Conservation (phyloP, 257 asterid species). For the Ajuga chamaepitys region DNA sequence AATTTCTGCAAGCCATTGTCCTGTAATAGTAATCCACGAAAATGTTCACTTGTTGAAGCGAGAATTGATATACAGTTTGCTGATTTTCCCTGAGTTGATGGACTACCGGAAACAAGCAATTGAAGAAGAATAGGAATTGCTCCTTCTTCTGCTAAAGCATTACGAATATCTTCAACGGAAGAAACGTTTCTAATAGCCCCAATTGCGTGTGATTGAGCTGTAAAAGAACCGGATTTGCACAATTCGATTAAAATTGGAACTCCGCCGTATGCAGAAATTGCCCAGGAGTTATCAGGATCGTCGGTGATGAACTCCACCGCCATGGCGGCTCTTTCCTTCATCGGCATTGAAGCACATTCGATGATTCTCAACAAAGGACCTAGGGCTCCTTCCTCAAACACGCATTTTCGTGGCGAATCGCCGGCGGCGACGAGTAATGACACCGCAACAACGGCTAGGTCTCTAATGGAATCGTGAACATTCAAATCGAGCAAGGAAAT, state of each 20-base stretch:
- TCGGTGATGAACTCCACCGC: slow-evolving; percentile 71
- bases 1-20: slow-evolving; percentile 63
- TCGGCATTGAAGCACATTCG: slow-evolving; percentile 50
- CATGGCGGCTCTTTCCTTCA: slow-evolving; percentile 76
- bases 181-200: slow-evolving; percentile 72
- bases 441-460: slow-evolving; percentile 60
- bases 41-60: slow-evolving; percentile 62
- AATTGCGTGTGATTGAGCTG: slow-evolving; percentile 64
- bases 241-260: slow-evolving; percentile 54
- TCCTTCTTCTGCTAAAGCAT: slow-evolving; percentile 72
- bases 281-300: slow-evolving; percentile 87
- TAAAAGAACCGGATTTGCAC: slow-evolving; percentile 63
- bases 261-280: slow-evolving; percentile 83
- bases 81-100: slow-evolving; percentile 56
- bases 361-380: slow-evolving; percentile 72
- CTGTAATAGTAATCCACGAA: slow-evolving; percentile 41
- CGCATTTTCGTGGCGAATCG: slow-evolving; percentile 52
- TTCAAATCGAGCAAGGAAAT: slow-evolving; percentile 51
- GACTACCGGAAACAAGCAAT: slow-evolving; percentile 54
- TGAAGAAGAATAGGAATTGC: slow-evolving; percentile 62
- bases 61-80: slow-evolving; percentile 72
- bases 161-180: slow-evolving; percentile 56
- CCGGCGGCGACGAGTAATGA: slow-evolving; percentile 55
- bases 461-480: slow-evolving; percentile 34
- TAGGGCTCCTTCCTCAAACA: slow-evolving; percentile 83